phyloP scores from a whole-genome alignment of 768 basidiomycete species.

The Cystobasidium tubakii region DNA sequence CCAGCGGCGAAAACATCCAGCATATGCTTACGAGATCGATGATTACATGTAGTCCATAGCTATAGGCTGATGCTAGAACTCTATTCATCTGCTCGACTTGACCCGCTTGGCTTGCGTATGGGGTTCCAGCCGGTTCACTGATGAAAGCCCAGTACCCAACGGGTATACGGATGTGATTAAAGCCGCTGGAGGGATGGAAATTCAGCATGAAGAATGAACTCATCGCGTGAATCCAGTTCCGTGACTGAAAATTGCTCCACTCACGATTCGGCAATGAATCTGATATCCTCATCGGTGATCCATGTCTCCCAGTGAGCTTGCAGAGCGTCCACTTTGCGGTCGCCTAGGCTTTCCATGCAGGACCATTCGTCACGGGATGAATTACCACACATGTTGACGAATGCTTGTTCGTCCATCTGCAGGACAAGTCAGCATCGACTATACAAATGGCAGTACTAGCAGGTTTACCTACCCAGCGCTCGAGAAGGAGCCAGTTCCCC shows the following conservation, averaged over 20 bases:
- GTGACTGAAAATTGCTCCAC: not conserved
- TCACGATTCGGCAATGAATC: slow-evolving; percentile 36
- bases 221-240: no score
- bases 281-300: slow-evolving; percentile 50
- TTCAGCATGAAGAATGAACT: no score
- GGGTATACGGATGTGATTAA: slow-evolving; percentile 46
- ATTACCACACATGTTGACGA: not conserved
- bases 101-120: slow-evolving; percentile 40
- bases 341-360: slow-evolving; percentile 19
- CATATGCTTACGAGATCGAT: slow-evolving; percentile 13
- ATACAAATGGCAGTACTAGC: not conserved
- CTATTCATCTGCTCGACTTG: slow-evolving; percentile 43
- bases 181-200: slow-evolving; percentile 26
- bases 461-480: not conserved
- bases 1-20: no score
- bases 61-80: slow-evolving; percentile 40
- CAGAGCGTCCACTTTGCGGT: slow-evolving; percentile 41
- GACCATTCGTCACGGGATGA: slow-evolving; percentile 29
- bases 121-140: slow-evolving; percentile 35
- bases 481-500: slow-evolving; percentile 4
- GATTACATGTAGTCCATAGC: slow-evolving; percentile 44
- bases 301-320: slow-evolving; percentile 49
- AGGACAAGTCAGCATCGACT: not conserved
- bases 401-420: slow-evolving; percentile 31
- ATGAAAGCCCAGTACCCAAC: slow-evolving; percentile 46